These are phyloP conservation scores for Chaetomium sp. DNA, from an alignment of 2,329 filamentous ascomycete species.

Conservation along the genomic window DNA sequence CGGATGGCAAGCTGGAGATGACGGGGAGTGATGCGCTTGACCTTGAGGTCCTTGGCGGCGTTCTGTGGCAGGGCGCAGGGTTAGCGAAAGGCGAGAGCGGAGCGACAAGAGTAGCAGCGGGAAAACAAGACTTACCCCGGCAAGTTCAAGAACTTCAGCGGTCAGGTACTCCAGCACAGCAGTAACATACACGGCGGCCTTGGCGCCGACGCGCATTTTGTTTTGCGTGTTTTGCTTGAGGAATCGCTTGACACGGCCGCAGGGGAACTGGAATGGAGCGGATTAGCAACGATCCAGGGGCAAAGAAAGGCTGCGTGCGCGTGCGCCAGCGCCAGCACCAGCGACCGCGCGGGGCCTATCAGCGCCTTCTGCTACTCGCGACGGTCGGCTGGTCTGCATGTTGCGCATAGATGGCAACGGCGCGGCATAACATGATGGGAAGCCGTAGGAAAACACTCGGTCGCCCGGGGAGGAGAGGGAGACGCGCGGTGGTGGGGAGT, in stretches of 20 bases:
- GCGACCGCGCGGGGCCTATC: constrained; percentile 8
- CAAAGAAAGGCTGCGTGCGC: neutral
- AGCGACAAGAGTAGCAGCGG: neutral
- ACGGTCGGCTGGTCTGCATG: neutral
- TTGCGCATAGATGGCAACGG: neutral
- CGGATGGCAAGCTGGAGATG: constrained; percentile 97
- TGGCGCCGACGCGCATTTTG: constrained; percentile 99
- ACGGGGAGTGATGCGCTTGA: constrained; percentile 98
- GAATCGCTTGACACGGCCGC: constrained; percentile 99
- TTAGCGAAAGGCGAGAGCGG: constrained; percentile 18
- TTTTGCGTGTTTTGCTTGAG: constrained; percentile 99
- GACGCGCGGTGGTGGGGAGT: constrained; percentile 26
- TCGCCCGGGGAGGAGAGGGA: constrained; percentile 18
- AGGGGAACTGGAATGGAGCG: constrained; percentile 73
- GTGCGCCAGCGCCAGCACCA: neutral
- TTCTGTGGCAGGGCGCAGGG: constrained; percentile 56
- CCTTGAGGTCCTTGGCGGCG: constrained; percentile 98
- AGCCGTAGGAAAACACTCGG: constrained; percentile 13
- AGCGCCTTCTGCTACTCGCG: neutral
- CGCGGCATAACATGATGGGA: neutral
- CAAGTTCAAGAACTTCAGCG: constrained; percentile 95
- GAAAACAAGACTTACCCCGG: constrained; percentile 65
- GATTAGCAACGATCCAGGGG: constrained; percentile 16
- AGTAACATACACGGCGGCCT: constrained; percentile 97
- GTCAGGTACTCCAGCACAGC: constrained; percentile 98